Conservation (phyloP, 768 basidiomycete species). For the Xanthoconium purpureum region DNA sequence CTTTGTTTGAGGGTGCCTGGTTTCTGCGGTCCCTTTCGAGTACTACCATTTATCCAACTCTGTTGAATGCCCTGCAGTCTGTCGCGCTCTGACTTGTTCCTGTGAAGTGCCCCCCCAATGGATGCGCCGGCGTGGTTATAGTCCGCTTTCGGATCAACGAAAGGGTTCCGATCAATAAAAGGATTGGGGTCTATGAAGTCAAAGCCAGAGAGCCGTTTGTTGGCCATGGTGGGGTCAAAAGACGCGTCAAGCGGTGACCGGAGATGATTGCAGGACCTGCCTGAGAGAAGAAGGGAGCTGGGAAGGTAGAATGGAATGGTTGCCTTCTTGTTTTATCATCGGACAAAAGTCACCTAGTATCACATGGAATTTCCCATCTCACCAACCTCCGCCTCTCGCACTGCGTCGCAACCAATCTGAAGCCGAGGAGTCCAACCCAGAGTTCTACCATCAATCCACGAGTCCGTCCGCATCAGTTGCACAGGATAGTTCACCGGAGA, state of each 20-base stretch:
- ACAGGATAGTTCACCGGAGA: no score
- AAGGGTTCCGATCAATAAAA: constrained; percentile 52
- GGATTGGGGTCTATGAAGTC: constrained; percentile 63
- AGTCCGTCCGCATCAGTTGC: no score
- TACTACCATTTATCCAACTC: constrained; percentile 38
- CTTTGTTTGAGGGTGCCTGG: constrained; percentile 43
- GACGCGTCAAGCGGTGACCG: constrained; percentile 17
- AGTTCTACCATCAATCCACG: neutral
- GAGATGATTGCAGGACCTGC: constrained; percentile 26
- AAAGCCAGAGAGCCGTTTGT: constrained; percentile 56
- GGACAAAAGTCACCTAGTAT: neutral
- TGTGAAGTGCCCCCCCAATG: constrained; percentile 52
- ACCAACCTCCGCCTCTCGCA: neutral
- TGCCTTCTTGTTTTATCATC: constrained; percentile 3
- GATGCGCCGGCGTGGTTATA: constrained; percentile 27
- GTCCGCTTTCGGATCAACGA: constrained; percentile 31
- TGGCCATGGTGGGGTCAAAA: constrained; percentile 26
- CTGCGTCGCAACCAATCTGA: neutral
- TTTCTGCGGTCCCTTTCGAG: constrained; percentile 31
- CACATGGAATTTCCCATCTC: constrained; percentile 11
- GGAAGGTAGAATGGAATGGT: neutral
- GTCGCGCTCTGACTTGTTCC: constrained; percentile 83
- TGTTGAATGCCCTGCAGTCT: constrained; percentile 85
- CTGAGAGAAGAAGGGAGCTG: constrained; percentile 15
- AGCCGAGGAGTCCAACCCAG: neutral